Evolutionary conservation across 1,284 basidiomycete genomes (phyloP).

Genomic region (Melampsora larici-populina): DNA sequence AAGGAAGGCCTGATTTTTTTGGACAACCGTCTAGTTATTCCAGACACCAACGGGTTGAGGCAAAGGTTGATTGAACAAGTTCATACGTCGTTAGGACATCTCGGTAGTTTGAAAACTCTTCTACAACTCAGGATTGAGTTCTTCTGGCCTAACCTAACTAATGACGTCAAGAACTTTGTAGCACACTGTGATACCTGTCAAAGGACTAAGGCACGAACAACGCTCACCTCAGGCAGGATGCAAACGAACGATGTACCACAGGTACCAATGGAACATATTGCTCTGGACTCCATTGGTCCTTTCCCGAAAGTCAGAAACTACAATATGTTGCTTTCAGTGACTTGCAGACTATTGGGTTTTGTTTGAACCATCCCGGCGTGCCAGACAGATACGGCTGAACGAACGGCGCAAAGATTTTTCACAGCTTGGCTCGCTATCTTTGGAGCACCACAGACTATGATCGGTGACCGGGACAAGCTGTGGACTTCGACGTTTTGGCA

Average conservation of each 20-base stretch:
- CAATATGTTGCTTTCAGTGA: slow-evolving; percentile 7
- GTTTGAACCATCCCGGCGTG: not conserved
- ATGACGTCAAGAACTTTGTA: not conserved
- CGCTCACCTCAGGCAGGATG: not conserved
- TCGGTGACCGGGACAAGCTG: too few relatives aligned
- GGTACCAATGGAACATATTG: not conserved
- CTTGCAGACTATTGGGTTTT: slow-evolving; percentile 1
- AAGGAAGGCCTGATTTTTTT: not conserved
- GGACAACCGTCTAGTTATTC: not conserved
- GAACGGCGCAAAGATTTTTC: too few relatives aligned
- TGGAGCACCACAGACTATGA: too few relatives aligned
- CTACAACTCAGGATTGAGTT: not conserved
- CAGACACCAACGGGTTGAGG: not conserved
- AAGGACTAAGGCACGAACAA: not conserved
- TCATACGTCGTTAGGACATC: slow-evolving; percentile 1
- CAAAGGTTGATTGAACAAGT: not conserved
- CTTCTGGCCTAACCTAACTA: slow-evolving; percentile 2
- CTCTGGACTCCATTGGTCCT: slow-evolving; percentile 7
- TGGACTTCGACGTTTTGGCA: too few relatives aligned
- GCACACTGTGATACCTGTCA: not conserved
- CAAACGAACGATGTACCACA: not conserved
- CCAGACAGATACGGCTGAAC: too few relatives aligned
- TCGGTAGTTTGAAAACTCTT: not conserved
- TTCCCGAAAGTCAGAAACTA: not conserved
- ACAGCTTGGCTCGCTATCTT: too few relatives aligned